These are phyloP conservation scores for Epicoccum nigrum DNA, from an alignment of 2,329 filamentous ascomycete species.

Conservation along the genomic window DNA sequence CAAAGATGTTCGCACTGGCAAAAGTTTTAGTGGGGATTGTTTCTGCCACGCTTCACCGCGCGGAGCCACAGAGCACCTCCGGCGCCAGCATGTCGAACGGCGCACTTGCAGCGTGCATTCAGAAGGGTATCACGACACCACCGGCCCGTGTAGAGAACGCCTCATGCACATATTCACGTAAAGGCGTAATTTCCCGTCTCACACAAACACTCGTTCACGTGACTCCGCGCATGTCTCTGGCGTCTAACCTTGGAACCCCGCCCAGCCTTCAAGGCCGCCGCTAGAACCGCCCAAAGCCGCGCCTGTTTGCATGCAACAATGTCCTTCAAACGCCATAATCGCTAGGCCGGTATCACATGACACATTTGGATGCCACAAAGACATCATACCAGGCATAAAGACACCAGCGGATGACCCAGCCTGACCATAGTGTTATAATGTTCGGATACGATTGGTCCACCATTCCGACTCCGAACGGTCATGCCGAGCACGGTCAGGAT, in stretches of 20 bases:
- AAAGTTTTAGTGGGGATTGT: conserved; percentile 44
- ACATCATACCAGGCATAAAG: conserved; percentile 12
- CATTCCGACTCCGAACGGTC: conserved; percentile 14
- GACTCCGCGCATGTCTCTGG: conserved; percentile 5
- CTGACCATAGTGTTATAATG: conserved; percentile 4
- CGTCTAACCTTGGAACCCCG: conserved; percentile 15
- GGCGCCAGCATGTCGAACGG: not conserved
- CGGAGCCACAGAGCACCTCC: not conserved
- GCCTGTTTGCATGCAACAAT: not conserved
- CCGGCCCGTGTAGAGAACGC: no score
- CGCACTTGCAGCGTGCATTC: not conserved
- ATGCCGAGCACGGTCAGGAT: conserved; percentile 9
- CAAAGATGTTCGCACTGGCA: conserved; percentile 30
- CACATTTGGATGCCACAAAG: conserved; percentile 3
- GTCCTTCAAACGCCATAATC: conserved; percentile 17
- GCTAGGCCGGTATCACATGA: conserved; percentile 20
- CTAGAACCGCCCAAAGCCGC: conserved; percentile 15
- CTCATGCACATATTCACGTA: no score
- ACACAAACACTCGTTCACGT: not conserved
- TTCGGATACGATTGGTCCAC: conserved; percentile 16
- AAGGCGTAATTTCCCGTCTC: not conserved
- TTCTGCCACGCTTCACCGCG: conserved; percentile 10
- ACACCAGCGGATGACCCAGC: conserved; percentile 13
- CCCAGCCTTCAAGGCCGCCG: conserved; percentile 4
- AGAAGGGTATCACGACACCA: no score